phyloP scores from a whole-genome alignment of 1,139 yeast species.

The Taphrina sp. region DNA sequence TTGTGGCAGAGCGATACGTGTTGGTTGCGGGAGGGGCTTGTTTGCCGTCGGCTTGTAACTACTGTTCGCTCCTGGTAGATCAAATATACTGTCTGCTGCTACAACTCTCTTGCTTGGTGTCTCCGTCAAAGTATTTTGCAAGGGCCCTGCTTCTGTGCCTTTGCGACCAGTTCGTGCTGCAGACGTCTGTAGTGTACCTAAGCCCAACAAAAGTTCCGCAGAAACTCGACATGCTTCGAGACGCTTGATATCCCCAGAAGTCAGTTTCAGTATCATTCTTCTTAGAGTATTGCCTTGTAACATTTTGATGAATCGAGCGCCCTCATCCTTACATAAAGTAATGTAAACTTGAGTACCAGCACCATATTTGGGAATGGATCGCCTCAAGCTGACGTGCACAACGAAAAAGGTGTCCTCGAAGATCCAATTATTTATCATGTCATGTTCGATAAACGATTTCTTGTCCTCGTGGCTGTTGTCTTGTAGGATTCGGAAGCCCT shows the following conservation, averaged over 20 bases:
- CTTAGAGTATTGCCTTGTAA: background rate
- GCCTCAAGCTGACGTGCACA: background rate
- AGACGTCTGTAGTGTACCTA: too few relatives aligned
- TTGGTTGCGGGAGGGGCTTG: background rate
- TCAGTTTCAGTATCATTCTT: background rate
- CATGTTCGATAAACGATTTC: background rate
- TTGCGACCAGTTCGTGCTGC: too few relatives aligned
- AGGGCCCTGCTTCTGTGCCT: background rate
- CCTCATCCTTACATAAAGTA: slow-evolving; percentile 1
- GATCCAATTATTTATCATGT: background rate
- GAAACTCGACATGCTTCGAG: background rate
- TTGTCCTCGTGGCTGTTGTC: background rate
- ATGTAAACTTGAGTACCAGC: background rate
- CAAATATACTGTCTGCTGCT: background rate
- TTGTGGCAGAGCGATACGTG: slow-evolving; percentile 7
- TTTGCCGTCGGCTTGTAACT: too few relatives aligned
- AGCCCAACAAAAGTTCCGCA: background rate
- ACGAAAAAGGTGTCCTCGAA: background rate
- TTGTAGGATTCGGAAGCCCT: slow-evolving; percentile 1
- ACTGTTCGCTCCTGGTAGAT: too few relatives aligned
- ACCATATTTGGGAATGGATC: background rate
- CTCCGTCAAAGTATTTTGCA: background rate
- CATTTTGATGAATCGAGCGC: slow-evolving; percentile 1
- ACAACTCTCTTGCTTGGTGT: background rate
- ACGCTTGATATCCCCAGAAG: background rate